Conservation (phyloP, 1,284 basidiomycete species). For the Ustilago tritici region DNA sequence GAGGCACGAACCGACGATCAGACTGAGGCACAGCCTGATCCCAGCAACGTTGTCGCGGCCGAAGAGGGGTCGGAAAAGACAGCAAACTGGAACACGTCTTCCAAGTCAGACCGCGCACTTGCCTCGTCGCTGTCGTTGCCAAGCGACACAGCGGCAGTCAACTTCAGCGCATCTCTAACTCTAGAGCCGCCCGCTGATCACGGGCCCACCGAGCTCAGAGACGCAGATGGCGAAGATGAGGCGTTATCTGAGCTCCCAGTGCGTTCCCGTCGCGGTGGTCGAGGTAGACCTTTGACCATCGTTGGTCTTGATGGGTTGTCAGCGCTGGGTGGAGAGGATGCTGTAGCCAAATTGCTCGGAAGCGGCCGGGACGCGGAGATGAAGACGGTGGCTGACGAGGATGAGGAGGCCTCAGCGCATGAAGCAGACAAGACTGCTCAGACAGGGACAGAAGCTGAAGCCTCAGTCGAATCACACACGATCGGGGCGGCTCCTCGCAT, state of each 20-base stretch:
- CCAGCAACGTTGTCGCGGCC: not conserved
- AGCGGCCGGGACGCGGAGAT: slow-evolving; percentile 8
- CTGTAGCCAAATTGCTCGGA: slow-evolving; percentile 29
- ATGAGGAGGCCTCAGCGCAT: not conserved
- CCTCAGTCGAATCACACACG: slow-evolving; percentile 7
- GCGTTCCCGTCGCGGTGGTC: slow-evolving; percentile 33
- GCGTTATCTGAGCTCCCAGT: slow-evolving; percentile 29
- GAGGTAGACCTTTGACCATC: slow-evolving; percentile 36
- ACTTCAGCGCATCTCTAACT: not conserved
- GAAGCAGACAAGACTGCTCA: not conserved
- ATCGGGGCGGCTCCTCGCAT: slow-evolving; percentile 28
- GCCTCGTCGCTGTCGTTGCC: slow-evolving; percentile 15
- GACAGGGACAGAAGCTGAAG: not conserved
- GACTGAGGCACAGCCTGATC: not conserved
- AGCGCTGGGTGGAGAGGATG: slow-evolving; percentile 23
- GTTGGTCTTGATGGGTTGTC: slow-evolving; percentile 41
- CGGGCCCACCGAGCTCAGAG: not conserved
- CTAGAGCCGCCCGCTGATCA: not conserved
- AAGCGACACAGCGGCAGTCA: slow-evolving; percentile 3
- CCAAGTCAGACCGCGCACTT: not conserved
- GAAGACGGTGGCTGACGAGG: not conserved
- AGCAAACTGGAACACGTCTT: not conserved
- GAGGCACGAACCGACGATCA: not conserved
- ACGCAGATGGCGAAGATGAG: slow-evolving; percentile 22
- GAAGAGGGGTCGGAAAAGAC: not conserved